phyloP scores from a whole-genome alignment of 208 protist genomes.

The Leishmania gerbilli region DNA sequence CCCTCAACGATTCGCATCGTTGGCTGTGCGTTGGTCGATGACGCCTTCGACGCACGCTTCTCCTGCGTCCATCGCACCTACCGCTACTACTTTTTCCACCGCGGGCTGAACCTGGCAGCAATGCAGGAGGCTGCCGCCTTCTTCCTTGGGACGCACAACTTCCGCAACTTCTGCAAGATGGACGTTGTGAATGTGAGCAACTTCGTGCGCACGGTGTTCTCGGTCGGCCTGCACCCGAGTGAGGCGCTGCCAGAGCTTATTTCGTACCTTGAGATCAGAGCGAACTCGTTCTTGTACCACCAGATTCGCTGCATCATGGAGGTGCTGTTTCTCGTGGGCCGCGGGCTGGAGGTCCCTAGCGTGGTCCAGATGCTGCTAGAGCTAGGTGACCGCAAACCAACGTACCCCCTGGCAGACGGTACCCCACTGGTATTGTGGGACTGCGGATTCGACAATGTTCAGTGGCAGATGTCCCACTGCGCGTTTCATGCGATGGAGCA shows the following conservation, averaged over 20 bases:
- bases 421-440: conserved; percentile 87
- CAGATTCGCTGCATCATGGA: conserved; percentile 97
- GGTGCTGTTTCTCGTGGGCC: conserved; percentile 90
- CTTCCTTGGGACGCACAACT: conserved; percentile 96
- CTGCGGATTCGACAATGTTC: conserved; percentile 59
- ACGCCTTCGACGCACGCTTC: conserved; percentile 93
- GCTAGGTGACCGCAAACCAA: conserved; percentile 75
- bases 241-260: conserved; percentile 59
- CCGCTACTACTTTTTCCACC: conserved; percentile 92
- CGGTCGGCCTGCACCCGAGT: conserved; percentile 54
- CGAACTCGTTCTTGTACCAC: conserved; percentile 97
- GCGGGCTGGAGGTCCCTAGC: conserved; percentile 58
- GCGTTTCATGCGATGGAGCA: conserved; percentile 51
- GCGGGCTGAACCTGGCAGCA: conserved; percentile 72
- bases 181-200: conserved; percentile 93
- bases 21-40: conserved; percentile 90
- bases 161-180: conserved; percentile 98
- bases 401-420: conserved; percentile 76
- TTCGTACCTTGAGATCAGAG: conserved; percentile 91
- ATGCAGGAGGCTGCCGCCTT: conserved; percentile 90
- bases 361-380: conserved; percentile 68
- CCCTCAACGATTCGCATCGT: conserved; percentile 94
- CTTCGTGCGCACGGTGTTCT: conserved; percentile 84
- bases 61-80: conserved; percentile 88
- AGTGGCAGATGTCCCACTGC: conserved; percentile 66